Percentiles rank a stretch among this genome's conserved stretches.
Evolutionary conservation across 306 rosid species (phyloP).

Genomic region (Prunus padus): DNA sequence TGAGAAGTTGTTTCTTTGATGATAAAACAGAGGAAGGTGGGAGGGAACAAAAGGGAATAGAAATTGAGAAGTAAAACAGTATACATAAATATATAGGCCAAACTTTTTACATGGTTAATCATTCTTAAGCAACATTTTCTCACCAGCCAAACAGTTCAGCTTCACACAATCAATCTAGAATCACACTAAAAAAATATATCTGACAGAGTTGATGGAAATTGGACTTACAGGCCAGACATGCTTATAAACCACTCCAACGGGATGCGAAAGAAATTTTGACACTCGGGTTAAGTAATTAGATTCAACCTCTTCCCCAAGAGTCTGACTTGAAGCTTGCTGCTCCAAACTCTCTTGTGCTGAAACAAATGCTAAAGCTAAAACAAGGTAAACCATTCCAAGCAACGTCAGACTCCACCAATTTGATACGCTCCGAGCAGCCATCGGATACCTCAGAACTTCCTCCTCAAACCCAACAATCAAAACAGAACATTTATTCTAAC

Average conservation of each 20-base stretch:
- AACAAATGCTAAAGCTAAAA: slow-evolving; percentile 33
- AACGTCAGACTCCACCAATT: slow-evolving; percentile 33
- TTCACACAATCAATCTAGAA: background rate
- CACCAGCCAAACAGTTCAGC: background rate
- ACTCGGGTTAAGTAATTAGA: slow-evolving; percentile 25
- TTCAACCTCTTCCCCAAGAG: slow-evolving; percentile 7
- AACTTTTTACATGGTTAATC: background rate
- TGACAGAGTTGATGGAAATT: background rate
- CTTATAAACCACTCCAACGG: slow-evolving; percentile 31
- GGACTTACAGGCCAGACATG: slow-evolving; percentile 67
- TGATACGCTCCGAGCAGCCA: slow-evolving; percentile 8
- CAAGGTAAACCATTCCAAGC: slow-evolving; percentile 16
- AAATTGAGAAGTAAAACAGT: background rate
- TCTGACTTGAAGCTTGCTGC: slow-evolving; percentile 25
- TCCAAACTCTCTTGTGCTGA: slow-evolving; percentile 37
- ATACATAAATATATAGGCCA: background rate
- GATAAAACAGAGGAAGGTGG: background rate
- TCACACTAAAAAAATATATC: background rate
- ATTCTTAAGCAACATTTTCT: background rate
- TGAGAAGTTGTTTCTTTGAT: background rate
- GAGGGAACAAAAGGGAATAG: background rate
- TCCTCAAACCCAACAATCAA: slow-evolving; percentile 1
- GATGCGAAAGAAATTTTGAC: slow-evolving; percentile 42
- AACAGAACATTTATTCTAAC: background rate
- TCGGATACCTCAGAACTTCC: background rate